A percentile compares a stretch with the other conserved stretches of the same genome.
Conservation (phyloP, 441 rosid genomes). For the Euphorbia celastroides region DNA sequence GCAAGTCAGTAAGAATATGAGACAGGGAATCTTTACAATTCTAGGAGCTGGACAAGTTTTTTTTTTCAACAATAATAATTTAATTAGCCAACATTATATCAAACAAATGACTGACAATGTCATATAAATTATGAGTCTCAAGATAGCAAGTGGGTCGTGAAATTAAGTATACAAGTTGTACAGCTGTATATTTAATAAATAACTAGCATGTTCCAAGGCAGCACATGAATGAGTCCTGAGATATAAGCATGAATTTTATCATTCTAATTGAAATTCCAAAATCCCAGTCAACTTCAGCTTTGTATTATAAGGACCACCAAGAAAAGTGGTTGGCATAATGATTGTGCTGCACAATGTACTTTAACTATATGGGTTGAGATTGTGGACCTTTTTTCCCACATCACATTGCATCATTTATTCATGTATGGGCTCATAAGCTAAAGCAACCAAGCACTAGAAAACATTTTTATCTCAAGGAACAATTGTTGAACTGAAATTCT, state of each 20-base stretch:
- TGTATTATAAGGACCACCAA: conserved; percentile 5
- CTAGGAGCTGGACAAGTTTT: background rate
- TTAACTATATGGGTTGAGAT: background rate
- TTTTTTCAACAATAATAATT: background rate
- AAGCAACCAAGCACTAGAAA: background rate
- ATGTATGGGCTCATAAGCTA: background rate
- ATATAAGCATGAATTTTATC: conserved; percentile 7
- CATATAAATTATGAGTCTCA: conserved; percentile 5
- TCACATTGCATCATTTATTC: background rate
- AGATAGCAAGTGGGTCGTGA: conserved; percentile 22
- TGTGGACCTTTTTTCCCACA: background rate
- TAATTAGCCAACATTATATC: background rate
- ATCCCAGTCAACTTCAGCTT: conserved; percentile 3
- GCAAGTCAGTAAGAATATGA: background rate
- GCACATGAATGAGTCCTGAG: conserved; percentile 5
- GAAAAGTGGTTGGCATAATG: conserved; percentile 7
- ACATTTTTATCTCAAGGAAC: background rate
- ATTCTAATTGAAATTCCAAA: conserved; percentile 11
- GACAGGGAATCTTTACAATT: background rate
- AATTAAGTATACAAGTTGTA: conserved; percentile 14
- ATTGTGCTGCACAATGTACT: background rate
- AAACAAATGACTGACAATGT: background rate
- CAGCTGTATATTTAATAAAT: conserved; percentile 16
- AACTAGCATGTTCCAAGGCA: background rate
- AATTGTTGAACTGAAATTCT: background rate